Evolutionary conservation across 75 land plant genomes (phyloP), one percentile per base, ranked within the genome.

Genomic region (Isoetes taiwanensis): DNA sequence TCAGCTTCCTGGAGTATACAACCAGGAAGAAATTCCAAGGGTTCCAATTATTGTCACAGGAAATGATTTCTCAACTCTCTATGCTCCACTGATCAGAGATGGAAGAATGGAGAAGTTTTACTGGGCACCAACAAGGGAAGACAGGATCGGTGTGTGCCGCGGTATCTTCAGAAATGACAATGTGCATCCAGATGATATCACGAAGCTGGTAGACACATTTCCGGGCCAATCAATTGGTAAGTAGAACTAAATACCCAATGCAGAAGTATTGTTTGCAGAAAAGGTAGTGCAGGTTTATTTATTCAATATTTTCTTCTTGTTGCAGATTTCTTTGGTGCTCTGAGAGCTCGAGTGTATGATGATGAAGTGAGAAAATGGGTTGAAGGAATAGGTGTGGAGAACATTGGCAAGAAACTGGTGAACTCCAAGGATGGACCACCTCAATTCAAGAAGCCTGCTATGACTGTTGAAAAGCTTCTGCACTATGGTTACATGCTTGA

Each of bases 31-130:
- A 26, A 84, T 80, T 56, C 75, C 94, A 43, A 75, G 89, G 2
- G 86, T 84, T 19, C 94, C 94, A 12, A 76, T 84, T 67, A 76
- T 87, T 52, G 88, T 87, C 62, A 87, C 94, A 21, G 94, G 94
- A 35, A 84, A 87, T 50, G 94, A 87, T 65, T 87, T 87, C 78
- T 87, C 94, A 30, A 87, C 88, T 17, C 64, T 87, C 46, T 87
- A 87, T 57, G 94, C 94, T 11, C 88, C 93, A n/a, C 77, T 86
- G 60, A 86, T 85, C 71, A 87, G 93, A 59, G 93, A 86, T 41
- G 88, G 84, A 31, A 84, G 89, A 63, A 87, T 87, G 94, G 89
- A 87, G 79, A 87, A 87, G 60, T 87, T 83, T 62, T 87, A 87
- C 72, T 84, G 88, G 94, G 89, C 88, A 0, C 94, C 84, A 1